Percentiles rank a stretch among this genome's conserved stretches.
Evolutionary conservation across 2,329 filamentous ascomycete species (phyloP).

Genomic region (Metarhizium rileyi): DNA sequence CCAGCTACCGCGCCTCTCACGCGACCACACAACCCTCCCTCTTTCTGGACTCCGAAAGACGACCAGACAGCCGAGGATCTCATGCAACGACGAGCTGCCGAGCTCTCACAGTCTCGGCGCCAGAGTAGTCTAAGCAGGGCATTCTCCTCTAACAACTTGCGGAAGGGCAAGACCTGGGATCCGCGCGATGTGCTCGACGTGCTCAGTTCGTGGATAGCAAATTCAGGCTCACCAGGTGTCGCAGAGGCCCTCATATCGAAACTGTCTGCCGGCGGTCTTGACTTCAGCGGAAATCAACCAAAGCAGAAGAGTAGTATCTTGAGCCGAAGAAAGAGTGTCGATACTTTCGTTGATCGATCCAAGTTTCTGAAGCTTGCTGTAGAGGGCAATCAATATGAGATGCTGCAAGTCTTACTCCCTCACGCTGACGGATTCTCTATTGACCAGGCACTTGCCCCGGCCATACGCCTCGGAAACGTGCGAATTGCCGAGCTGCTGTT

Average conservation of each 20-base stretch:
- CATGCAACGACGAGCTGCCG: conserved; percentile 34
- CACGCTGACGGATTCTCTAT: conserved; percentile 42
- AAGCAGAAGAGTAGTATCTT: conserved; percentile 37
- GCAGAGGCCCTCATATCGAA: conserved; percentile 46
- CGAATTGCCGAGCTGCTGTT: conserved; percentile 38
- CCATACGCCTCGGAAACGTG: conserved; percentile 34
- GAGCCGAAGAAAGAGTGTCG: conserved; percentile 38
- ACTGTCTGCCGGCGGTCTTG: conserved; percentile 38
- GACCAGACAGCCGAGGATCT: conserved; percentile 44
- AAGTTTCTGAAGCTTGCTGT: conserved; percentile 42
- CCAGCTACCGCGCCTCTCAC: conserved; percentile 28
- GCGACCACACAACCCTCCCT: conserved; percentile 31
- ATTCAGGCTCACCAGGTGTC: conserved; percentile 40
- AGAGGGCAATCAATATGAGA: conserved; percentile 38
- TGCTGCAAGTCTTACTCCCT: conserved; percentile 43
- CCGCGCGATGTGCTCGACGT: conserved; percentile 43
- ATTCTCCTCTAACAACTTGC: conserved; percentile 28
- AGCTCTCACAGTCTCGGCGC: conserved; percentile 24
- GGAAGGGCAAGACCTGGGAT: conserved; percentile 42
- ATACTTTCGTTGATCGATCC: conserved; percentile 37
- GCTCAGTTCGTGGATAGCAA: conserved; percentile 38
- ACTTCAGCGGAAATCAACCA: conserved; percentile 37
- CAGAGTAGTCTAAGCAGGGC: conserved; percentile 30
- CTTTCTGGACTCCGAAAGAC: conserved; percentile 37
- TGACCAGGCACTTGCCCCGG: conserved; percentile 38